These are phyloP conservation scores for Calocera cornea DNA, from an alignment of 768 basidiomycete genomes.

Conservation along the genomic window DNA sequence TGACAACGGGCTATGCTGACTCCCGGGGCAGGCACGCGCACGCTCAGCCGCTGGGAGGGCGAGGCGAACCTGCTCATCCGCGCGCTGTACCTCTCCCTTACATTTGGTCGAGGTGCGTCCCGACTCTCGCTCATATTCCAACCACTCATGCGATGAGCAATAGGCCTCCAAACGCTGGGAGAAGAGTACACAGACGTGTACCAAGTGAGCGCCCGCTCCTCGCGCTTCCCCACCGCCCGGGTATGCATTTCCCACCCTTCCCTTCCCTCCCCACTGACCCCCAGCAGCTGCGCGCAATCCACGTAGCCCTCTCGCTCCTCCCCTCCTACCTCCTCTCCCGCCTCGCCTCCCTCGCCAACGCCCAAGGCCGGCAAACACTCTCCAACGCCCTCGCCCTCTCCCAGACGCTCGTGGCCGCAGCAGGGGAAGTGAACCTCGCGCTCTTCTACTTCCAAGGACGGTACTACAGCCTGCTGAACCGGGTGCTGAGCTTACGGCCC, in stretches of 20 bases:
- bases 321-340: conserved; percentile 49
- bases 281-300: conserved; percentile 30
- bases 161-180: conserved; percentile 73
- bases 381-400: conserved; percentile 26
- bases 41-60: conserved; percentile 67
- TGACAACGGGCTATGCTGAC: conserved; percentile 7
- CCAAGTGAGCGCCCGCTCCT: conserved; percentile 41
- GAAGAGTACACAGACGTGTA: conserved; percentile 84
- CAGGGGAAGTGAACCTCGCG: conserved; percentile 61
- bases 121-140: not conserved
- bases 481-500: conserved; percentile 54
- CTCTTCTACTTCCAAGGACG: conserved; percentile 65
- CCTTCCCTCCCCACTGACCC: not conserved
- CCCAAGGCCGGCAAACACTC: conserved; percentile 23
- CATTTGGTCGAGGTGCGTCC: conserved; percentile 53
- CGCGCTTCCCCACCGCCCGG: conserved; percentile 33
- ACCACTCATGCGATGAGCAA: not conserved
- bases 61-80: conserved; percentile 60
- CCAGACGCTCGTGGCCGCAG: conserved; percentile 41
- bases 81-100: conserved; percentile 58
- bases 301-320: conserved; percentile 53
- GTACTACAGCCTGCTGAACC: conserved; percentile 62
- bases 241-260: conserved; percentile 10
- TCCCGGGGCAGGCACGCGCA: conserved; percentile 50
- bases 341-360: conserved; percentile 30